Evolutionary conservation across 805 yeast species (phyloP).

Genomic region (Teunomyces lycoperdinae): DNA sequence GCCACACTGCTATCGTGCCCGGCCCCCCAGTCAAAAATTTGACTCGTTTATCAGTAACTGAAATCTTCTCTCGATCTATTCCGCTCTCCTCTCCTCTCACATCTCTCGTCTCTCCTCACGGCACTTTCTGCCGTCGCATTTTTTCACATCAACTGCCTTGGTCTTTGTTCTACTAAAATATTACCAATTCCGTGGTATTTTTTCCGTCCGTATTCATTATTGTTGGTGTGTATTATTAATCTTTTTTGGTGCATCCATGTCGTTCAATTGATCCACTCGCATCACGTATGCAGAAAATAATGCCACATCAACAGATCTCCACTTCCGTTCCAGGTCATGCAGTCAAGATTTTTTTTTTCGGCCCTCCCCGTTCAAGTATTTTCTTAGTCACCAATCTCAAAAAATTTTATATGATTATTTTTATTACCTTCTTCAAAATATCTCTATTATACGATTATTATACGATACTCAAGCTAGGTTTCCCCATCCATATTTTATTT

Average conservation of each 20-base stretch:
- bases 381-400: not conserved
- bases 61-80: too few relatives aligned
- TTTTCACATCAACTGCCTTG: not conserved
- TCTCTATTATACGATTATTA: conserved; percentile 4
- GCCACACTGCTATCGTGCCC: too few relatives aligned
- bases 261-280: not conserved
- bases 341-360: not conserved
- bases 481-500: not conserved
- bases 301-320: not conserved
- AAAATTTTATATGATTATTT: not conserved
- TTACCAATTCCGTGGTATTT: not conserved
- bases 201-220: not conserved
- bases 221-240: not conserved
- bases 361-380: not conserved
- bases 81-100: too few relatives aligned
- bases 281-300: conserved; percentile 1
- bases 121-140: not conserved
- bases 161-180: not conserved
- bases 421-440: not conserved
- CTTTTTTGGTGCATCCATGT: not conserved
- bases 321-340: not conserved
- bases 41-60: too few relatives aligned
- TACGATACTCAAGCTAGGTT: not conserved
- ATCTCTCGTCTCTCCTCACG: not conserved
- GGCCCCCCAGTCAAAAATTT: too few relatives aligned